Evolutionary conservation across 2,329 filamentous ascomycete genomes (phyloP).

Genomic region (Diatrype stigma): DNA sequence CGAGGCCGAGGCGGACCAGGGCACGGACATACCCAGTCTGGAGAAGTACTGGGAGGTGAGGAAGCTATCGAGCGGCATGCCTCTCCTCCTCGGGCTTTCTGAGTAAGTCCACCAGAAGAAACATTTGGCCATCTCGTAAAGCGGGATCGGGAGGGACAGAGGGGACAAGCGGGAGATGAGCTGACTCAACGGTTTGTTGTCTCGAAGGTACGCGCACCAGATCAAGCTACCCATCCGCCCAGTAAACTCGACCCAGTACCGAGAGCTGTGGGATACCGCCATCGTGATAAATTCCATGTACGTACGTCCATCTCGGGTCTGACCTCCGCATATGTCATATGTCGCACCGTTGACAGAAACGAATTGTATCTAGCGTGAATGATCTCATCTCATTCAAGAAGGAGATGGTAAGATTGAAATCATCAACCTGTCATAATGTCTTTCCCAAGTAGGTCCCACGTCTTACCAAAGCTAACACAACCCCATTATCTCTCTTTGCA

Average conservation of each 20-base stretch:
- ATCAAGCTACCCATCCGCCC: conserved; percentile 17
- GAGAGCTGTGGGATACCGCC: conserved; percentile 19
- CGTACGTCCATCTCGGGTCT: too few species aligned
- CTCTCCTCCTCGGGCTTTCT: conserved; percentile 17
- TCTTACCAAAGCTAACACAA: too few species aligned
- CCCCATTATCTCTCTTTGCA: too few species aligned
- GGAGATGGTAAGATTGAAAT: conserved; percentile 17
- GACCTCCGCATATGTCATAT: too few species aligned
- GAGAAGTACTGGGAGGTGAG: conserved; percentile 25
- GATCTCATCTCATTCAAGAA: conserved; percentile 25
- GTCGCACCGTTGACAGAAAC: conserved; percentile 9
- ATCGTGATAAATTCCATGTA: conserved; percentile 26
- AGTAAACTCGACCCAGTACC: conserved; percentile 16
- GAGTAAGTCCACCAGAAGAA: conserved; percentile 14
- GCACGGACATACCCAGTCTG: conserved; percentile 15
- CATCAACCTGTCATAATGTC: not conserved
- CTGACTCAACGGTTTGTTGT: too few species aligned
- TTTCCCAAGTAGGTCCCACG: not conserved
- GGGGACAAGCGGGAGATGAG: too few species aligned
- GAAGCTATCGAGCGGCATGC: conserved; percentile 25
- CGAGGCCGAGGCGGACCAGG: conserved; percentile 18
- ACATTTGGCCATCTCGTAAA: too few species aligned
- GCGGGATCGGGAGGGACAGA: too few species aligned
- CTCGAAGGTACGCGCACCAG: conserved; percentile 17
- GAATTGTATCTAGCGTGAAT: conserved; percentile 15